Evolutionary conservation across 2,329 filamentous ascomycete species (phyloP).

Genomic region (Calonectria hongkongensis): DNA sequence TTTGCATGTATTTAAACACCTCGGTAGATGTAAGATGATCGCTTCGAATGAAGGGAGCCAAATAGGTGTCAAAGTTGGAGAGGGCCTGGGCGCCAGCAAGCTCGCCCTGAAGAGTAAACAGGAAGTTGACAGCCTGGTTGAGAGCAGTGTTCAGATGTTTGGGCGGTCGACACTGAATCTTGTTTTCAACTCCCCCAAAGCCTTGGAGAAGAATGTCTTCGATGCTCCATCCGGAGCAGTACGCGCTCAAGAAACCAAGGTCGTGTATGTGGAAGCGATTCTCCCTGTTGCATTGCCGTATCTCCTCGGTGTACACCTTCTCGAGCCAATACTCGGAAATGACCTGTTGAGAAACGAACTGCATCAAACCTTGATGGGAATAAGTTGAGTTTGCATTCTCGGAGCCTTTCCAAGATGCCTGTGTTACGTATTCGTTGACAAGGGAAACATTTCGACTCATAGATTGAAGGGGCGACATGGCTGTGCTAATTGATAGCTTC

Average conservation of each 20-base stretch:
- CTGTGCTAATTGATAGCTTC: neutral
- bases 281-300: conserved; percentile 43
- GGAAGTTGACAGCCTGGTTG: conserved; percentile 53
- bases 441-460: conserved; percentile 38
- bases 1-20: conserved; percentile 51
- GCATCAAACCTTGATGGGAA: conserved; percentile 52
- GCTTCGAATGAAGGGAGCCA: conserved; percentile 48
- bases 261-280: conserved; percentile 54
- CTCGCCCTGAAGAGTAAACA: conserved; percentile 51
- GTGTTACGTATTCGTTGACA: conserved; percentile 50
- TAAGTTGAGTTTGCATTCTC: conserved; percentile 54
- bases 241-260: conserved; percentile 50
- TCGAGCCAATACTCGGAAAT: conserved; percentile 52
- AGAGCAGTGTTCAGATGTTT: conserved; percentile 53
- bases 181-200: conserved; percentile 51
- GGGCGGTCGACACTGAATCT: conserved; percentile 51
- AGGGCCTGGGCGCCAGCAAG: conserved; percentile 49
- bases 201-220: conserved; percentile 52
- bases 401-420: conserved; percentile 49
- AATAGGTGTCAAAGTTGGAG: conserved; percentile 52
- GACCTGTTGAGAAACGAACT: conserved; percentile 52
- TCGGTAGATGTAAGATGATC: conserved; percentile 46
- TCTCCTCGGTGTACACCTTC: conserved; percentile 49
- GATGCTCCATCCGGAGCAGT: conserved; percentile 52
- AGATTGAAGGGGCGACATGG: conserved; percentile 29